Percentiles rank a stretch among this genome's conserved stretches.
phyloP scores from a whole-genome alignment of 1,139 yeast species.

The Blastobotrys aristatus region DNA sequence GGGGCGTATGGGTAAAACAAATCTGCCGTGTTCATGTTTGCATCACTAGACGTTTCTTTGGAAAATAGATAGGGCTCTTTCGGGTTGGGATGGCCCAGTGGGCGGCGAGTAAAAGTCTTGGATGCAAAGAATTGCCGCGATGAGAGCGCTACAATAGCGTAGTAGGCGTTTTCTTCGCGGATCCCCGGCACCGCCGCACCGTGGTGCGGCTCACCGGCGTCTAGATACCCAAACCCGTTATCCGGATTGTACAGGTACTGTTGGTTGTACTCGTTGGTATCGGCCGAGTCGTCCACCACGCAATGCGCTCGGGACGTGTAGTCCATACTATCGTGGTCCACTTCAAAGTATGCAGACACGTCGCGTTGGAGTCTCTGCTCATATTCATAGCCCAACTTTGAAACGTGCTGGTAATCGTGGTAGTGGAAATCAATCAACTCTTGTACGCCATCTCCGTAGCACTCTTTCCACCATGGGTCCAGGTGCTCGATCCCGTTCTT shows the following conservation, averaged over 20 bases:
- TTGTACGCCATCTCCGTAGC: background rate
- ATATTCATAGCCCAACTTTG: background rate
- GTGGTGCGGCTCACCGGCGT: background rate
- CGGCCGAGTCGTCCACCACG: background rate
- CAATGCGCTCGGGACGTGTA: background rate
- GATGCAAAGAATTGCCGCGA: slow-evolving; percentile 8
- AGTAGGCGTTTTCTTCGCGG: slow-evolving; percentile 9
- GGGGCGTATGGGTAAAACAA: slow-evolving; percentile 13
- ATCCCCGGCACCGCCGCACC: slow-evolving; percentile 8
- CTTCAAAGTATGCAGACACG: slow-evolving; percentile 1
- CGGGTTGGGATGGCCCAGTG: background rate
- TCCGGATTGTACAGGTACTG: slow-evolving; percentile 1
- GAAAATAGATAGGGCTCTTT: slow-evolving; percentile 7
- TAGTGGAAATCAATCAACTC: slow-evolving; percentile 7
- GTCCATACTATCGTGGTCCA: background rate
- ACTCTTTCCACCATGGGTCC: slow-evolving; percentile 12
- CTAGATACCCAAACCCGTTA: slow-evolving; percentile 6
- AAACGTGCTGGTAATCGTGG: slow-evolving; percentile 1
- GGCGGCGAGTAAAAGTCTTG: slow-evolving; percentile 1
- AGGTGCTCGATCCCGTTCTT: slow-evolving; percentile 5
- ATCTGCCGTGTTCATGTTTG: slow-evolving; percentile 11
- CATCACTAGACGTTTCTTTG: slow-evolving; percentile 10
- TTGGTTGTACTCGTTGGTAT: slow-evolving; percentile 1
- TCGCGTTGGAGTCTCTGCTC: slow-evolving; percentile 3
- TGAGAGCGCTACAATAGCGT: slow-evolving; percentile 11